Base-by-base conservation (phyloP, 2,329 filamentous ascomycete species). In the Penicillium sp. region DNA sequence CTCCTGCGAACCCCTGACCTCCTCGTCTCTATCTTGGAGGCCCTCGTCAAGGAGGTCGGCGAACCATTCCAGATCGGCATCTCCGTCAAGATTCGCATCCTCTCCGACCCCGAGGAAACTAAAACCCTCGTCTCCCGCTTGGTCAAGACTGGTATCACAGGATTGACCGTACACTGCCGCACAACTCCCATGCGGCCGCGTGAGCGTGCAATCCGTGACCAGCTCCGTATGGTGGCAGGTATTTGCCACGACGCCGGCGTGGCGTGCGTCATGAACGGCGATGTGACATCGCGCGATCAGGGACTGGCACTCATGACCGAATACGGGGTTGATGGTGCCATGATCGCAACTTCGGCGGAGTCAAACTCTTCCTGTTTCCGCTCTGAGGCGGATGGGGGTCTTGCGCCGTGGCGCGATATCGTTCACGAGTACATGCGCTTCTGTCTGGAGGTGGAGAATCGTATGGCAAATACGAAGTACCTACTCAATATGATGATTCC, bases 301-400 rank as follows among this genome's bases (percentile, higher is more conserved):
- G 93, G 86, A 0, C 68, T 89, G 7, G 70, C 78, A 55, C 79
- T 99, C 7, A 87, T 91, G 57, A 67, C 82, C 26, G 88, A 96
- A 70, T 97, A 84, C 68, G 87, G 86, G n/a, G 89, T 89, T 6
- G 92, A 97, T 67, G 93, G 92, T 6, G 94, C 90, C 57, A 99
- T 99, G 94, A 97, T 99, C 66, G 94, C 94, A 9, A 94, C 91
- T 3, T 83, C 90, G 3, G 94, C 94, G 1, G 94, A 99, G 77
- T 84, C 87, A 60, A 99, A 99, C 69, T 84, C 91, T 3, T 95
- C 90, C 61, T 92, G 89, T 67, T 99, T 99, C 78, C 83, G 89
- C 36, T 71, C 81, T 1, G 75, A 82, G 35, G 82, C 79, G 1
- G 83, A 90, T 38, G 91, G 91, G 10, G 91, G 90, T 1, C 68